A percentile compares a stretch with the other conserved stretches of the same genome.
phyloP scores from a whole-genome alignment of 306 rosid species.

The Begonia fuchsioides region DNA sequence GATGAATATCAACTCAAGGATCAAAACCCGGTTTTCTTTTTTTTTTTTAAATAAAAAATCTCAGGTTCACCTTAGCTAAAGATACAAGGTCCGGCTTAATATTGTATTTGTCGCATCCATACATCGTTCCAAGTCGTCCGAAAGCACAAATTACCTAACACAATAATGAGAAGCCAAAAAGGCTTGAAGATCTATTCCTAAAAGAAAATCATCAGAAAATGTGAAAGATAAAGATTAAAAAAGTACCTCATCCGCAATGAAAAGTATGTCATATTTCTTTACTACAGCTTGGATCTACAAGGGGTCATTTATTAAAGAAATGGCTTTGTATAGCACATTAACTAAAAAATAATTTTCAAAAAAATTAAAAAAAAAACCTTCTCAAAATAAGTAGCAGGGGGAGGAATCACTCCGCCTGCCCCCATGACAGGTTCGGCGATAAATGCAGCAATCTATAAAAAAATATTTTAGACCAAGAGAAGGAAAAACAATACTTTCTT shows the following conservation, averaged over 20 bases:
- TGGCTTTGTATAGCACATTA: no score
- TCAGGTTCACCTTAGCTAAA: conserved; percentile 57
- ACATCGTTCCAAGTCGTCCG: conserved; percentile 91
- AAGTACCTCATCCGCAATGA: conserved; percentile 85
- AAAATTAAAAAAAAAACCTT: conserved; percentile 27
- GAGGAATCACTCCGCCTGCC: conserved; percentile 88
- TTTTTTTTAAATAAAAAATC: background rate
- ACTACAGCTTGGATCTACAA: conserved; percentile 74
- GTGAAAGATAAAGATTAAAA: conserved; percentile 8
- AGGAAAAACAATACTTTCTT: conserved; percentile 6
- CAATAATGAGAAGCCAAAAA: conserved; percentile 8
- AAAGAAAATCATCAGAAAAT: background rate
- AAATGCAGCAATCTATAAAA: conserved; percentile 86
- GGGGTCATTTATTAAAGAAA: no score
- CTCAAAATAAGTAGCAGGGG: conserved; percentile 79
- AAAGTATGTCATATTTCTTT: conserved; percentile 91
- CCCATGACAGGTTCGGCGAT: conserved; percentile 98
- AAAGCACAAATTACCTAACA: conserved; percentile 84
- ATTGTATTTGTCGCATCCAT: conserved; percentile 75
- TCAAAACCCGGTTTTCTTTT: no score
- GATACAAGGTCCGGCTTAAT: conserved; percentile 93
- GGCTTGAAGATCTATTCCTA: background rate
- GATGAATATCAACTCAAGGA: background rate
- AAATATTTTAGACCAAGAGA: background rate
- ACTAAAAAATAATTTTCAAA: background rate